Base-by-base conservation (phyloP, 169 alveolate genomes). In the Cryptosporidium meleagridis region DNA sequence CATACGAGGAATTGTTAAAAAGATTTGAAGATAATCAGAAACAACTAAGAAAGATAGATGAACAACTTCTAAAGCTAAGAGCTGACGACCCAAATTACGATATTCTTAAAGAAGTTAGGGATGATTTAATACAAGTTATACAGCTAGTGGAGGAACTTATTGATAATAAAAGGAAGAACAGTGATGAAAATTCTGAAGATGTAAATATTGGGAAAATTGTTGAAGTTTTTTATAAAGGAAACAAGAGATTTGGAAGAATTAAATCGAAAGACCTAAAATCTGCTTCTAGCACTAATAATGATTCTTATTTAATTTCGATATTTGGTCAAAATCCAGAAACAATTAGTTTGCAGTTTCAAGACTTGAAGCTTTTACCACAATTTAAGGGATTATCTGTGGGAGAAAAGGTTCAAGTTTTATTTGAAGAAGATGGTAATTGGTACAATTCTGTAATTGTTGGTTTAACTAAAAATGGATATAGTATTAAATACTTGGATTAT, bases 361-460 rank as follows among this genome's bases (percentile, higher is more conserved):
- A 58, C 1, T 29, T 80, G 9, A 59, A 51, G n/a, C 59, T 62
- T 37, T 35, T 37, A 48, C 67, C 89, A 14, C 35, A 41, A 33
- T 29, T 80, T 23, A 80, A 59, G 48, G 68, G 70, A 41, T 65
- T 80, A 21, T 44, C 55, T 29, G 51, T 41, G 6, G 89, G 75
- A 8, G 75, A 61, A 16, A 65, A 41, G 26, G 89, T 53, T 45
- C 80, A 80, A 39, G 68, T 67, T 21, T 48, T 80, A 53, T 80
- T 62, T 48, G 75, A 65, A 33, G 73, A 80, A 4, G 89, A 80
- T 51, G 89, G 89, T 12, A 16, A 37, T 51, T 80, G 89, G 89
- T 80, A 80, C 33, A 65, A n/a, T 29, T 41, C 70, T 48, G 53
- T 44, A 16, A 59, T 80, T 39, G 26, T 26, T 23, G 80, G 59